phyloP scores from a whole-genome alignment of 2,329 filamentous ascomycete genomes.

The Penicillium polonicum region DNA sequence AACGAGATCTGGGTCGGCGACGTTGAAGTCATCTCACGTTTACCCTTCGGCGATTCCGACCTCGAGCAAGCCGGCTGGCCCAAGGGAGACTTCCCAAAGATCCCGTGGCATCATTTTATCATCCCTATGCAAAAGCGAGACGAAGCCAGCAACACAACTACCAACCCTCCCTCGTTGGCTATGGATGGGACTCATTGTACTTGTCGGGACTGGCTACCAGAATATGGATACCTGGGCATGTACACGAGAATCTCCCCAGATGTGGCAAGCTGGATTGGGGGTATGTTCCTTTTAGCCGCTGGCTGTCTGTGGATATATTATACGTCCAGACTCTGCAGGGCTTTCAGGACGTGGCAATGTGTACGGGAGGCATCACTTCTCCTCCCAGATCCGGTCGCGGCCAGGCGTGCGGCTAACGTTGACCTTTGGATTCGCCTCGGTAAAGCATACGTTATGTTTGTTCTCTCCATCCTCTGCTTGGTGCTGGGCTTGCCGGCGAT shows the following conservation, averaged over 20 bases:
- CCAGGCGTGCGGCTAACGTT: background rate
- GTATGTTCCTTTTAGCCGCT: background rate
- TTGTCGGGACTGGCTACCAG: background rate
- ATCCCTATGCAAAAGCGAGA: conserved; percentile 30
- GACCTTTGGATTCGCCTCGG: background rate
- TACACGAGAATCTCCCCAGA: background rate
- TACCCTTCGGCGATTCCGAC: conserved; percentile 42
- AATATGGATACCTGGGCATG: background rate
- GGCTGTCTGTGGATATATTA: background rate
- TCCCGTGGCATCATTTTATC: conserved; percentile 43
- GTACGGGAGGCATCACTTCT: background rate
- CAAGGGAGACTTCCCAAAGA: conserved; percentile 34
- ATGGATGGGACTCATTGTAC: rapidly evolving
- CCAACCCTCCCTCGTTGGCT: background rate
- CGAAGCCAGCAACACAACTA: background rate
- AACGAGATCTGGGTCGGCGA: conserved; percentile 41
- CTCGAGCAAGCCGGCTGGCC: conserved; percentile 40
- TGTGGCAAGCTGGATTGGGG: no score
- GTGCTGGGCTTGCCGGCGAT: background rate
- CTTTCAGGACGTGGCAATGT: background rate
- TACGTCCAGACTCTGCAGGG: rapidly evolving
- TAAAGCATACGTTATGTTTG: background rate
- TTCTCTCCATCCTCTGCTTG: background rate
- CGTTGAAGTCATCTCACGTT: conserved; percentile 39
- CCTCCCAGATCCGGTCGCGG: background rate